Evolutionary conservation across 2,329 filamentous ascomycete genomes (phyloP), one percentile per base, ranked within the genome.

Genomic region (Nemania sp.): DNA sequence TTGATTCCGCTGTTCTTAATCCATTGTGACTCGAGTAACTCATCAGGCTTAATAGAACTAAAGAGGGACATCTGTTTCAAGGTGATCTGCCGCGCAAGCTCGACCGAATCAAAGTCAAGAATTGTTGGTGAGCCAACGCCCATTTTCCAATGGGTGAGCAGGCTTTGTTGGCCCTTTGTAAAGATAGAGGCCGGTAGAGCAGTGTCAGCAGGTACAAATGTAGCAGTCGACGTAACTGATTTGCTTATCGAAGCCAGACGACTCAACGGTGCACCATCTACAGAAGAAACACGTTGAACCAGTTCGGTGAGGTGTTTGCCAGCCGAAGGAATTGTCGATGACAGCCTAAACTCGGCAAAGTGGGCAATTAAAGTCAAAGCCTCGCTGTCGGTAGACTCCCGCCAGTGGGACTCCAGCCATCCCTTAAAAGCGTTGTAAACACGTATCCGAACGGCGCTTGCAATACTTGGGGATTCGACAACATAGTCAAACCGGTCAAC

Each of bases 341-440:
- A 81, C 7, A 99, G 81, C 65, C 89, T 89, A 48, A 84, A 83
- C 66, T 89, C 86, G 2, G 94, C 92, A 75, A 99, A 99, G 1
- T 86, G 81, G 35, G 89, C 81, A 64, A 99, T 96, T 50, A 90
- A 79, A 0, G 83, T 80, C 9, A 99, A 80, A 1, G 93, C 92
- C 12, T 86, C 83, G 54, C 86, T 85, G 73, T 99, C 95, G 11
- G 88, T 87, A 60, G 92, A 87, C 65, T 91, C 87, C 49, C 90
- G 87, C 94, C 95, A 99, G 76, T 99, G 92, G 6, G 90, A 95
- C 78, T 98, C 95, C 18, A 99, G 80, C 95, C 95, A 99, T 43
- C 91, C 90, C 76, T 99, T 99, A 82, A 99, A 92, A 58, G 92
- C 89, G 73, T 99, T 98, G 80, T 96, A 98, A 1, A 98, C 92